These are phyloP conservation scores for Cicer chorassanicum DNA, from an alignment of 306 rosid species.

Conservation along the genomic window DNA sequence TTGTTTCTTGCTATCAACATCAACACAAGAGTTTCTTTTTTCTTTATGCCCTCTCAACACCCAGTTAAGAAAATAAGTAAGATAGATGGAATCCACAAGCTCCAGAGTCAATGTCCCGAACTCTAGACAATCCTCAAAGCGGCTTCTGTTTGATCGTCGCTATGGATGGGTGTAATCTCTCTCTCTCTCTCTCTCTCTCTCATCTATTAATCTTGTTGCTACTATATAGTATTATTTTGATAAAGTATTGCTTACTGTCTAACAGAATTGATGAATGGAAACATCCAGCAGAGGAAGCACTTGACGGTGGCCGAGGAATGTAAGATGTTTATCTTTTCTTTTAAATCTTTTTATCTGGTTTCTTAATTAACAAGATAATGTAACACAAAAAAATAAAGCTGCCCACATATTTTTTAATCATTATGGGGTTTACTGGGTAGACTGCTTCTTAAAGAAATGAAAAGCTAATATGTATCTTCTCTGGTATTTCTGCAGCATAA, in stretches of 20 bases:
- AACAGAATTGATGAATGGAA: slow-evolving; percentile 93
- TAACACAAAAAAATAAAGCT: background rate
- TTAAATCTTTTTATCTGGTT: background rate
- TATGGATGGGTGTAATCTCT: slow-evolving; percentile 88
- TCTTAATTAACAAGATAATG: slow-evolving; percentile 4
- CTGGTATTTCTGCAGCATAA: slow-evolving; percentile 3
- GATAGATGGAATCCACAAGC: slow-evolving; percentile 49
- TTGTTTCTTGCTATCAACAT: slow-evolving; percentile 6
- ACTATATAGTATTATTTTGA: background rate
- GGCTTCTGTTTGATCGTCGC: slow-evolving; percentile 87
- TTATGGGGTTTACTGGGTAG: background rate
- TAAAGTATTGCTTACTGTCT: background rate
- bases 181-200: slow-evolving; percentile 40
- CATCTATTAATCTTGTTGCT: background rate
- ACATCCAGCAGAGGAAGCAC: slow-evolving; percentile 84
- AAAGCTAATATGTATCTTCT: slow-evolving; percentile 10
- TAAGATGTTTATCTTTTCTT: slow-evolving; percentile 43
- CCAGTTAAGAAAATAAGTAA: slow-evolving; percentile 17
- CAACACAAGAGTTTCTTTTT: background rate
- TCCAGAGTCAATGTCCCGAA: slow-evolving; percentile 43
- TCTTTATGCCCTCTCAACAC: background rate
- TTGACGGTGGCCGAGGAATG: slow-evolving; percentile 95
- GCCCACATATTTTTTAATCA: slow-evolving; percentile 6
- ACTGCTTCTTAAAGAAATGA: slow-evolving; percentile 27
- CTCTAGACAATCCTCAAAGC: slow-evolving; percentile 54